Evolutionary conservation across 2,329 filamentous ascomycete genomes (phyloP), one percentile per base, ranked within the genome.

Genomic region (Dactylonectria estremocensis): DNA sequence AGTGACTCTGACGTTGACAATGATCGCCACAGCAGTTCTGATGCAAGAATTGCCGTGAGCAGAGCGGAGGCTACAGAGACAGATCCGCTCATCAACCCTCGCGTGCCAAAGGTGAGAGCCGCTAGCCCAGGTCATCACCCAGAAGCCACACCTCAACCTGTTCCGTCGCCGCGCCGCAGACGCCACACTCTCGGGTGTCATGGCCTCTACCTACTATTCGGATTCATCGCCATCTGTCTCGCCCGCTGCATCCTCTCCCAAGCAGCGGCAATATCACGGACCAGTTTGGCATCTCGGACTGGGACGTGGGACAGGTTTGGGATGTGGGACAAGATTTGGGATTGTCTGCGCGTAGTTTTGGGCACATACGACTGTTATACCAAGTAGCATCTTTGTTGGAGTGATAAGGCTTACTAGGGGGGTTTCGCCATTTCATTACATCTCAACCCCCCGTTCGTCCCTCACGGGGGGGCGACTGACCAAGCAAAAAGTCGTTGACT

Each of bases 201-300:
- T 68, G 50, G 70, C 5, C 16, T 48, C 33, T 79, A 84, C 11
- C 83, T 89, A 20, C 3, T 84, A 13, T 18, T 85, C 22, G 84
- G 85, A 11, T 80, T 88, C 45, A 35, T 85, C 5, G 77, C 82
- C 5, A 80, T 88, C 28, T 83, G 80, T 5, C 69, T 88, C 5
- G 82, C 84, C 5, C 84, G 85, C 45, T 88, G 85, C 61, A 79
- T 88, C 45, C 82, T 88, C 35, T 82, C 85, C 1, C 84, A 84
- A 64, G 80, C 82, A 18, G 80, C 85, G n/a, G 78, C 76, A 4
- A 81, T 7, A 80, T 88, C 43, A 78, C 81, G 14, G 80, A 83
- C 16, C 35, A 40, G 35, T 14, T 40, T 40, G 11, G 35, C 35
- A 40, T 40, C 35, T 40, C 35, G 35, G 35, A 40, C 35, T 11